Evolutionary conservation across 2,329 filamentous ascomycete species (phyloP), one percentile per base, ranked within the genome.

Genomic region (Emmonsiellopsis sp.): DNA sequence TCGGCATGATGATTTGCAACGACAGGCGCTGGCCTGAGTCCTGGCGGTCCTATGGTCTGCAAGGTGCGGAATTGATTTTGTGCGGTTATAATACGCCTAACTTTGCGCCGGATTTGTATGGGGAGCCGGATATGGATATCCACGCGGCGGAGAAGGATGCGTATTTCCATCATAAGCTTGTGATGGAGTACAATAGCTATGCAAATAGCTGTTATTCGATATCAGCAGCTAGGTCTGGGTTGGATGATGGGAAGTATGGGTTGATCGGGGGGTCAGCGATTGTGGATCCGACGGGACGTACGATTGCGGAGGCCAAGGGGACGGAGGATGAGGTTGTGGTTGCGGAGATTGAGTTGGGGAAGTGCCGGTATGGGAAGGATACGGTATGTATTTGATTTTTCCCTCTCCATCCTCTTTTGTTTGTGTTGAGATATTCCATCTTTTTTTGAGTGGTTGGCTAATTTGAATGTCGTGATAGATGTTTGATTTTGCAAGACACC

Each of bases 1-100:
- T 43, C n/a, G 37, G 37, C 11, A 50, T 50, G 48, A 50, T 50
- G n/a, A 50, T 50, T 5, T 50, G 48, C 36, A 50, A 50, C 6
- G 48, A 50, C 14, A 33, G 48, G 11, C 37, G 37, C 48, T 50
- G 37, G 36, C 48, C 37, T 11, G 37, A 42, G 31, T 31, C 48
- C 48, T 42, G 37, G 48, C 27, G 39, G 6, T 21, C 32, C 14
- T 43, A 36, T 13, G 49, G 27, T 17, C 21, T 51, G 8, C 39
- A 51, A 27, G 48, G 37, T 8, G 48, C 42, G 6, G 39, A 51
- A 14, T 27, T 51, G 17, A 36, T 43, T 14, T 27, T 43, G 37
- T 51, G 48, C 6, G 39, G 48, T n/a, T 34, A 43, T 37, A 51
- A 43, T 13, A 51, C 39, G 13, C 48, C 36, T 14, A 21, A 21